phyloP scores from a whole-genome alignment of 106 monocot genomes.

The Dendrobium chrysotoxum region DNA sequence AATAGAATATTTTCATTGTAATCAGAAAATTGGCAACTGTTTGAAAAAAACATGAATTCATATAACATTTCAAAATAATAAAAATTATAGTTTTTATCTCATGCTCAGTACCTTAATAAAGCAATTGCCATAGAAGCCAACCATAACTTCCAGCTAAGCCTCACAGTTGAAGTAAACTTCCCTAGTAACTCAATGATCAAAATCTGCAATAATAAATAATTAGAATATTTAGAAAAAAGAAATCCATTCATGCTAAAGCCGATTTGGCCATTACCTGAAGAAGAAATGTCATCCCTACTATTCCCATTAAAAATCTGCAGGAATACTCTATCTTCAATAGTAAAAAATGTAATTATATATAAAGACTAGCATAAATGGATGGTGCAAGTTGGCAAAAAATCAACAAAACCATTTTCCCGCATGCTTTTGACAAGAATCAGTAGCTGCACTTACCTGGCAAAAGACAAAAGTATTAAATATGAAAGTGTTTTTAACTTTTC shows the following conservation, averaged over 20 bases:
- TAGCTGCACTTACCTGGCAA: conserved; percentile 60
- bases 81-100: neutral
- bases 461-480: conserved; percentile 62
- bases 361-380: too few species aligned
- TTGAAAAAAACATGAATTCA: too few species aligned
- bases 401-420: too few species aligned
- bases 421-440: too few species aligned
- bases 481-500: too few species aligned
- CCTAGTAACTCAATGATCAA: conserved; percentile 64
- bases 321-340: conserved; percentile 1
- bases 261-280: conserved; percentile 32
- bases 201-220: conserved; percentile 17
- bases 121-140: conserved; percentile 43
- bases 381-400: too few species aligned
- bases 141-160: conserved; percentile 62
- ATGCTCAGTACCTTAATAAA: conserved; percentile 30
- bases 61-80: too few species aligned
- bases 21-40: too few species aligned
- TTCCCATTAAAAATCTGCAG: conserved; percentile 54
- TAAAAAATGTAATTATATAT: too few species aligned
- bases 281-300: too few species aligned
- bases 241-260: too few species aligned
- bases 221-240: neutral
- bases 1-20: too few species aligned
- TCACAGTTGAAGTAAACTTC: conserved; percentile 49